phyloP scores from a whole-genome alignment of 495 filamentous ascomycete species.

The Penicillium mononematosum region DNA sequence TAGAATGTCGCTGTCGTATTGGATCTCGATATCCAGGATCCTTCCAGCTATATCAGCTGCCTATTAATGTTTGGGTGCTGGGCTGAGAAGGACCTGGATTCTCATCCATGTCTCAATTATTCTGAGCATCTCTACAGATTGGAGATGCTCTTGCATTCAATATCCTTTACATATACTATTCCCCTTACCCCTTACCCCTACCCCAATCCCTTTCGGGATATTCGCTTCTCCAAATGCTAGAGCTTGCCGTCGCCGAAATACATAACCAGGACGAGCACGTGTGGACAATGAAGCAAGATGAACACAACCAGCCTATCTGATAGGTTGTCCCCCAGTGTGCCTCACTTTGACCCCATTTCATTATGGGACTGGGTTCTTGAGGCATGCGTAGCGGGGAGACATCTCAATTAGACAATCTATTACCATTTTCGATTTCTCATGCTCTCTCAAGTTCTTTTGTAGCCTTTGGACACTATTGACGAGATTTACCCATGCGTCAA shows the following conservation, averaged over 20 bases:
- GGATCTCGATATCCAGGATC: neutral
- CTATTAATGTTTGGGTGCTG: slow-evolving; percentile 23
- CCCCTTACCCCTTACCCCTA: neutral
- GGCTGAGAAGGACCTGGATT: slow-evolving; percentile 5
- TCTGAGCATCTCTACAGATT: neutral
- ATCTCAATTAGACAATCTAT: slow-evolving; percentile 18
- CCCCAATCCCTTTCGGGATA: slow-evolving; percentile 7
- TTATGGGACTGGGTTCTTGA: slow-evolving; percentile 52
- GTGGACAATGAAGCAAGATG: slow-evolving; percentile 68
- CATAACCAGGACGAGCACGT: slow-evolving; percentile 56
- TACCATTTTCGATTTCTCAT: slow-evolving; percentile 2
- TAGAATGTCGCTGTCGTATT: neutral
- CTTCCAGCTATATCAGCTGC: slow-evolving; percentile 7
- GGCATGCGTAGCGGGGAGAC: slow-evolving; percentile 45
- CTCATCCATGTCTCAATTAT: neutral
- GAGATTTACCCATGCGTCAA: neutral
- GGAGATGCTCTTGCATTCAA: neutral
- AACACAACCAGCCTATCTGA: slow-evolving; percentile 33
- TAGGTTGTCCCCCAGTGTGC: slow-evolving; percentile 42
- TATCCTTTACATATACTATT: neutral
- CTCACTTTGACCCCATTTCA: slow-evolving; percentile 51
- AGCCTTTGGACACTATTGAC: neutral
- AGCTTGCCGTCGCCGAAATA: slow-evolving; percentile 61
- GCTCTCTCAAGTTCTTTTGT: neutral
- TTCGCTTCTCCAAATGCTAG: slow-evolving; percentile 63